Evolutionary conservation across 305 asterid genomes (phyloP), one percentile per base, ranked within the genome.

Genomic region (Plantago lanceolata): DNA sequence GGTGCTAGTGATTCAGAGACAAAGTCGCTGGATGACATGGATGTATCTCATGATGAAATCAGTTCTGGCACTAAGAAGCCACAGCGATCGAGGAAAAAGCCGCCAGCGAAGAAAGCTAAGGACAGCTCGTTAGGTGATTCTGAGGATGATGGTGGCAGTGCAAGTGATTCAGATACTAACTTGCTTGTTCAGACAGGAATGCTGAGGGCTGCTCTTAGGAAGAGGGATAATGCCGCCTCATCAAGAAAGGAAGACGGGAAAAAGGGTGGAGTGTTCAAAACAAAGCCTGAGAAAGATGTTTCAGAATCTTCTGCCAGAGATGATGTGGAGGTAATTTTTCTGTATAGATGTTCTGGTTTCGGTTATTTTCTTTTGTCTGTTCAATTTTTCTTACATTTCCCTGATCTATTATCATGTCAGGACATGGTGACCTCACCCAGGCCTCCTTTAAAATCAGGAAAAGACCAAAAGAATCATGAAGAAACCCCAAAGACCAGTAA

Each of bases 91-190:
- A 16, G 47, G 4, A 40, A 40, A 40, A 12, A 40, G 12, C 12
- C 16, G 3, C 1, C 47, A 40, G 47, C 12, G 16, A 40, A 11
- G 47, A 40, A 40, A 40, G 47, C 47, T 40, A 40, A 40, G 40
- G 40, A 40, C 16, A 40, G 47, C 4, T 9, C 12, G 47, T 3
- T 12, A 66, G 83, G 70, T 63, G 70, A 73, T 54, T 66, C 80
- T 21, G 78, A 81, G 67, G 66, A 66, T 48, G 73, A 78, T 61
- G 74, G 78, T 62, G 84, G 73, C 33, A 68, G 62, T 67, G 70
- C 71, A 63, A 78, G 86, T 70, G 87, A 86, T 72, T 74, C 83
- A 52, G 90, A 80, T 77, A 70, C 72, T 66, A 84, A 67, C 69
- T 71, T 73, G 61, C 73, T 31, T 59, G 83, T 77, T 69, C 79